phyloP scores from a whole-genome alignment of 2,329 filamentous ascomycete genomes.

The Botrytis fabae region DNA sequence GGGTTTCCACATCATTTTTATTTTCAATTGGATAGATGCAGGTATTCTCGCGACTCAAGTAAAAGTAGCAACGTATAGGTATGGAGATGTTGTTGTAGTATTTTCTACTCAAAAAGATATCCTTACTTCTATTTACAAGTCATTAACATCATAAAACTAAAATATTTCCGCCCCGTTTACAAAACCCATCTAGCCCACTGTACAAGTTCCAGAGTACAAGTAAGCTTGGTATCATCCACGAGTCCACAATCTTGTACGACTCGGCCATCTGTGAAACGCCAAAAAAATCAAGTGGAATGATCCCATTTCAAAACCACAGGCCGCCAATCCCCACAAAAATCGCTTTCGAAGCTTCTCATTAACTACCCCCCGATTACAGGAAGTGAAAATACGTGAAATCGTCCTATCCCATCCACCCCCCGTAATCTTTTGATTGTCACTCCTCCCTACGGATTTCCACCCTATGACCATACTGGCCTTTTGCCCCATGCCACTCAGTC shows the following conservation, averaged over 20 bases:
- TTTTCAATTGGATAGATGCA: too few species aligned
- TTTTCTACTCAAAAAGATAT: not conserved
- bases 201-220: not conserved
- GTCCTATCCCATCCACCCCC: not conserved
- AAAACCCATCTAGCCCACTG: not conserved
- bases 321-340: too few species aligned
- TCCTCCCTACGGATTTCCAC: conserved; percentile 13
- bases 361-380: not conserved
- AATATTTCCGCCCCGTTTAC: not conserved
- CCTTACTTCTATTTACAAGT: not conserved
- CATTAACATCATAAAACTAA: not conserved
- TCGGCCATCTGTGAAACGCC: not conserved
- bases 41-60: not conserved
- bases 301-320: not conserved
- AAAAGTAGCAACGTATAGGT: not conserved
- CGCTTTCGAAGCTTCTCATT: not conserved
- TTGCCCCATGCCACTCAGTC: not conserved
- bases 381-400: too few species aligned
- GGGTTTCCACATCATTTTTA: rapidly evolving
- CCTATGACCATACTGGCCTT: not conserved
- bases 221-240: not conserved
- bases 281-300: too few species aligned
- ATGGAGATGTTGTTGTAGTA: not conserved
- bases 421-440: not conserved
- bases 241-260: not conserved